Evolutionary conservation across 2,329 filamentous ascomycete genomes (phyloP).

Genomic region (Monosporascus sp.): DNA sequence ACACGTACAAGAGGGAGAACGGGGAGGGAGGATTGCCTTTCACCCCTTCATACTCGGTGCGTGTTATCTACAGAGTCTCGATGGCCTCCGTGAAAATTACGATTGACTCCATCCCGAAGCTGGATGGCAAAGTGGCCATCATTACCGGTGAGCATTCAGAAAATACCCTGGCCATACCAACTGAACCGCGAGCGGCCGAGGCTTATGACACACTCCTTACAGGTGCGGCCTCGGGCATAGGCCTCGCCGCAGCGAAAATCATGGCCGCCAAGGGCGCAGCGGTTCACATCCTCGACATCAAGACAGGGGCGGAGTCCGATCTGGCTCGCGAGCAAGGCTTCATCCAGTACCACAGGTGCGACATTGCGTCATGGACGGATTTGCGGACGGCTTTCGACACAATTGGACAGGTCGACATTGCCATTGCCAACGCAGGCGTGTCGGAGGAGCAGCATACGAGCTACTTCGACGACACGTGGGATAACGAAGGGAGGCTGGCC

Average conservation of each 20-base stretch:
- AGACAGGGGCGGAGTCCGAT: constrained; percentile 4
- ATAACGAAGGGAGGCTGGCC: constrained; percentile 18
- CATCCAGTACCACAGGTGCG: constrained; percentile 19
- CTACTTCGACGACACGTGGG: constrained; percentile 26
- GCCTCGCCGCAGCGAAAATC: constrained; percentile 25
- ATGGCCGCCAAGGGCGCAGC: constrained; percentile 21
- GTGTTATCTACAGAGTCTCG: too few species aligned
- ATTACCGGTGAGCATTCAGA: too few species aligned
- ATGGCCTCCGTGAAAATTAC: too few species aligned
- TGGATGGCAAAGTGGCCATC: too few species aligned
- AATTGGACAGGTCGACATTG: constrained; percentile 24
- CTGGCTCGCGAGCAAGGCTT: not conserved
- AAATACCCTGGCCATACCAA: too few species aligned
- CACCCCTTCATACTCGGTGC: too few species aligned
- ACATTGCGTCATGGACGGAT: constrained; percentile 23
- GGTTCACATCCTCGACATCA: constrained; percentile 26
- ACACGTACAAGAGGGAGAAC: too few species aligned
- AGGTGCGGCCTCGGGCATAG: constrained; percentile 29
- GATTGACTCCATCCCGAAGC: too few species aligned
- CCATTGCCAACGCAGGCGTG: constrained; percentile 30
- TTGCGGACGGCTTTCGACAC: constrained; percentile 18
- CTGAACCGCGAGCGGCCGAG: not conserved
- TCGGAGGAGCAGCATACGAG: constrained; percentile 19
- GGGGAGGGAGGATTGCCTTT: too few species aligned
- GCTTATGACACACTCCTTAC: not conserved